Conservation (phyloP, 2,329 filamentous ascomycete species). For the Celoporthe dispersa region DNA sequence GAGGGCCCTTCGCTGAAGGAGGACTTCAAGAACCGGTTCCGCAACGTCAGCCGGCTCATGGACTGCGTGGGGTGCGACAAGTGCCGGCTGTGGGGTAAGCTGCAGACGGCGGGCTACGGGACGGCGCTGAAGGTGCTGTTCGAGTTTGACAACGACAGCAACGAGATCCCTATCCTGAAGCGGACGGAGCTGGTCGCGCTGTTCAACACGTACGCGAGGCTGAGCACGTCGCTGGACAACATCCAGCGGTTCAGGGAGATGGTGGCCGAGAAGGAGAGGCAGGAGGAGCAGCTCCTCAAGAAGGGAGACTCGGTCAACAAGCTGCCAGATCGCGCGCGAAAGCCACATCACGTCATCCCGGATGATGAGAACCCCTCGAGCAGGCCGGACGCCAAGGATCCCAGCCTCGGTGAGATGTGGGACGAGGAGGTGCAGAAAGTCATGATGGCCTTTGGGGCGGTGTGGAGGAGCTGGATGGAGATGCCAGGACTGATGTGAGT, state of each 20-base stretch:
- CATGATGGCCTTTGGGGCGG: constrained; percentile 64
- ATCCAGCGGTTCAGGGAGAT: constrained; percentile 72
- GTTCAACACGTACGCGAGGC: constrained; percentile 89
- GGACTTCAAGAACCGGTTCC: constrained; percentile 95
- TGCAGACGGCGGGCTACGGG: constrained; percentile 93
- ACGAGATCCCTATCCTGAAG: constrained; percentile 72
- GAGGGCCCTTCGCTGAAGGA: constrained; percentile 83
- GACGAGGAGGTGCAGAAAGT: constrained; percentile 68
- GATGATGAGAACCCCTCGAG: constrained; percentile 36
- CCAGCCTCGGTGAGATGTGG: constrained; percentile 59
- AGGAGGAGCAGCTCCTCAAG: constrained; percentile 35
- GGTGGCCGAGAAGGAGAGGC: constrained; percentile 46
- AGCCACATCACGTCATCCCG: constrained; percentile 48
- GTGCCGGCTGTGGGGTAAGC: constrained; percentile 95
- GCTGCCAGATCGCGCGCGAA: constrained; percentile 46
- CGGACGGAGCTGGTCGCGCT: constrained; percentile 92
- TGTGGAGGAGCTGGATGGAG: constrained; percentile 71
- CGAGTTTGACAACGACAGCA: constrained; percentile 75
- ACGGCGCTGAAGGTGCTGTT: constrained; percentile 95
- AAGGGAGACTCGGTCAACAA: constrained; percentile 32
- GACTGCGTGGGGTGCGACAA: constrained; percentile 99
- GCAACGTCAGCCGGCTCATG: constrained; percentile 96
- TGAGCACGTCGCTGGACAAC: constrained; percentile 79
- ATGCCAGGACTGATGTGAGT: constrained; percentile 75
- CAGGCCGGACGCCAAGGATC: constrained; percentile 51